A percentile compares a stretch with the other conserved stretches of the same genome.
phyloP scores from a whole-genome alignment of 1,139 yeast species.

The Hemisphaericaspora lyxosophila region DNA sequence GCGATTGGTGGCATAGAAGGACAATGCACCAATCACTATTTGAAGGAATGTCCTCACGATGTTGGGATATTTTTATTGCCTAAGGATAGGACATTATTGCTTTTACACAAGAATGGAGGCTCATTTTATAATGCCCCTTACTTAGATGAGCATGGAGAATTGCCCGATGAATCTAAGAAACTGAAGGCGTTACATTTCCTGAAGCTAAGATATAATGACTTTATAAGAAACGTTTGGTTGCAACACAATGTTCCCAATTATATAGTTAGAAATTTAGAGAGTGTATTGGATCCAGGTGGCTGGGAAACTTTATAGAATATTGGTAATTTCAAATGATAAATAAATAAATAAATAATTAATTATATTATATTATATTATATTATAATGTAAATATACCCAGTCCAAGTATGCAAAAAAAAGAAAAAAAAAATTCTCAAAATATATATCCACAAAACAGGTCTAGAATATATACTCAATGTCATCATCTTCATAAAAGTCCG shows the following conservation, averaged over 20 bases:
- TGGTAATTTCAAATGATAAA: conserved; percentile 1
- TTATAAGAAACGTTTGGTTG: conserved; percentile 70
- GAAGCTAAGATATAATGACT: conserved; percentile 62
- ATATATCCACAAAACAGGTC: background rate
- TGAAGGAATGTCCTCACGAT: conserved; percentile 64
- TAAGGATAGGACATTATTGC: conserved; percentile 66
- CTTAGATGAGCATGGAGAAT: conserved; percentile 83
- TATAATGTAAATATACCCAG: too few relatives aligned
- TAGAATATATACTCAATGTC: conserved; percentile 11
- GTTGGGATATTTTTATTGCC: conserved; percentile 81
- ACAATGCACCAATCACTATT: conserved; percentile 65
- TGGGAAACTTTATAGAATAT: conserved; percentile 77
- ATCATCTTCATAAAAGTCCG: conserved; percentile 18
- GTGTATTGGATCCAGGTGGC: conserved; percentile 83
- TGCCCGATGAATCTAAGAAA: conserved; percentile 71
- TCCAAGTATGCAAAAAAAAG: conserved; percentile 10
- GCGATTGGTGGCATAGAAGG: conserved; percentile 56
- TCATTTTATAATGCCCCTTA: conserved; percentile 85
- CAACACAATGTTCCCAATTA: conserved; percentile 76
- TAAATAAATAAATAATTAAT: too few relatives aligned
- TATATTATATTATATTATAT: too few relatives aligned
- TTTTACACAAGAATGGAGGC: conserved; percentile 72
- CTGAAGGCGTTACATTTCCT: conserved; percentile 73
- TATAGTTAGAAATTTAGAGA: conserved; percentile 78
- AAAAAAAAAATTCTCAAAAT: conserved; percentile 2